These are phyloP conservation scores for Hymenochaete sp. DNA, from an alignment of 1,284 basidiomycete species.

Conservation along the genomic window DNA sequence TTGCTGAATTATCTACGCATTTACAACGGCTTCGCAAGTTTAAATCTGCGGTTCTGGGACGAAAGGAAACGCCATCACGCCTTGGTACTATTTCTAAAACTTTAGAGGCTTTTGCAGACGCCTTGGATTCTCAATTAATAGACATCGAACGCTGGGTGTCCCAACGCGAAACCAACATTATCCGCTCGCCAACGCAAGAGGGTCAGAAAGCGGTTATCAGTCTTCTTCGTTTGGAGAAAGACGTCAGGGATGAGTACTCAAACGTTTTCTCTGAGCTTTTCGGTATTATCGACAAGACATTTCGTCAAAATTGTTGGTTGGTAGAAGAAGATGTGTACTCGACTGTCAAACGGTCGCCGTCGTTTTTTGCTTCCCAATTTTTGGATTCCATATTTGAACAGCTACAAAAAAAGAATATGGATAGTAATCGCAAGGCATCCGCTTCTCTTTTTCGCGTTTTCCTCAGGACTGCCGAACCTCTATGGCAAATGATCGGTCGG, in stretches of 20 bases:
- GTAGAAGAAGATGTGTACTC: constrained; percentile 25
- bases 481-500: constrained; percentile 63
- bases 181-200: constrained; percentile 40
- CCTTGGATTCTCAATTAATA: constrained; percentile 51
- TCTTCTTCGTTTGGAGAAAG: constrained; percentile 54
- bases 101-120: constrained; percentile 74
- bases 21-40: constrained; percentile 57
- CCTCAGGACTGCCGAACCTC: constrained; percentile 51
- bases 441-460: constrained; percentile 56
- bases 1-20: constrained; percentile 48
- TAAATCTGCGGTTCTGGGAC: constrained; percentile 19
- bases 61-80: constrained; percentile 20
- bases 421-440: constrained; percentile 45
- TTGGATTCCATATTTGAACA: constrained; percentile 54
- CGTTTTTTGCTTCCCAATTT: constrained; percentile 42
- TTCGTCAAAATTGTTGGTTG: constrained; percentile 28
- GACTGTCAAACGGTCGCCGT: constrained; percentile 38
- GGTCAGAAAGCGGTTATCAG: constrained; percentile 47
- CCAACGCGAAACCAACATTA: constrained; percentile 55
- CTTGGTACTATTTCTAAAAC: constrained; percentile 41
- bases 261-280: constrained; percentile 48
- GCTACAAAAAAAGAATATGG: constrained; percentile 46
- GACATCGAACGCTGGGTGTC: constrained; percentile 65
- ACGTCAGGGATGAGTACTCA: constrained; percentile 48
- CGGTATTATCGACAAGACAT: constrained; percentile 29